phyloP scores from a whole-genome alignment of 1,139 yeast genomes.

The Kodamaea suecica region DNA sequence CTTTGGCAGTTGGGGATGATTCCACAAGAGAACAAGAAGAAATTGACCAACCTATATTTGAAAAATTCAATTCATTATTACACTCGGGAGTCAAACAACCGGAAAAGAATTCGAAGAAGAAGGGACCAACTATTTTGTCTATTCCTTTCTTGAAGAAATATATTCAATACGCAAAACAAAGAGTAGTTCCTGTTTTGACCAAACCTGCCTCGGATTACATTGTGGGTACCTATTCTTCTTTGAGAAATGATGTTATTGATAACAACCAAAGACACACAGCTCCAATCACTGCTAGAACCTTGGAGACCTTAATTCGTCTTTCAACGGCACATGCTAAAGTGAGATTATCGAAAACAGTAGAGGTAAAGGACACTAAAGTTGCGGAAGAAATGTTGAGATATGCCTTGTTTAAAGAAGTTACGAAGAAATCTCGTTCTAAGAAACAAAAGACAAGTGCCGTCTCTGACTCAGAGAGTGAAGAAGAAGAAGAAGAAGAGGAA shows the following conservation, averaged over 20 bases:
- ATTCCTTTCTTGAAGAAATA: conserved; percentile 89
- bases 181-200: conserved; percentile 79
- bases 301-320: conserved; percentile 92
- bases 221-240: conserved; percentile 72
- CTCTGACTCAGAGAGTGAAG: conserved; percentile 15
- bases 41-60: conserved; percentile 61
- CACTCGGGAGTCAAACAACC: conserved; percentile 69
- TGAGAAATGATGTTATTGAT: conserved; percentile 78
- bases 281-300: conserved; percentile 96
- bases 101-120: conserved; percentile 26
- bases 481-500: conserved; percentile 11
- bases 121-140: conserved; percentile 63
- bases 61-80: conserved; percentile 75
- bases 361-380: conserved; percentile 73
- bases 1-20: conserved; percentile 78
- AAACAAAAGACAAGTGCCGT: conserved; percentile 27
- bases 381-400: conserved; percentile 85
- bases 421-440: conserved; percentile 34
- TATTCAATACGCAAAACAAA: conserved; percentile 88
- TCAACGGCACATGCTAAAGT: conserved; percentile 97
- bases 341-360: conserved; percentile 72
- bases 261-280: conserved; percentile 78
- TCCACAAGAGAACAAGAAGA: conserved; percentile 44
- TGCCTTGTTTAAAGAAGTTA: conserved; percentile 79
- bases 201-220: conserved; percentile 78